Evolutionary conservation across 805 yeast species (phyloP).

Genomic region (Yarrowia sp.): DNA sequence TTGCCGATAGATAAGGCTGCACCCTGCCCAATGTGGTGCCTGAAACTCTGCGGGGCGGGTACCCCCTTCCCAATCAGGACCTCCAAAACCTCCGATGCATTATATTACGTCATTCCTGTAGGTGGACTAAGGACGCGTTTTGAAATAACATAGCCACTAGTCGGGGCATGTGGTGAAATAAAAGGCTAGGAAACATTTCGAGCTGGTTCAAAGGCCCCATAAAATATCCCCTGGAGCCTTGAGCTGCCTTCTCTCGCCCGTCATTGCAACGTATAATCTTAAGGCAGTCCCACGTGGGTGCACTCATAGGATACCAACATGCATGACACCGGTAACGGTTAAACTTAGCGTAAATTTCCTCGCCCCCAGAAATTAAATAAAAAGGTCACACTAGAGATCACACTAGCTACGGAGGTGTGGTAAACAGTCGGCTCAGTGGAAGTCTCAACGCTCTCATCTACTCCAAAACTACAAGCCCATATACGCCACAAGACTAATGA

Average conservation of each 20-base stretch:
- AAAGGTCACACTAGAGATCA: conserved; percentile 7
- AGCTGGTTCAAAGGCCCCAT: background rate
- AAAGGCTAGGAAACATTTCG: no score
- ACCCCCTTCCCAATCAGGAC: background rate
- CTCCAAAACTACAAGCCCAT: no score
- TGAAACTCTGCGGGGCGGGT: background rate
- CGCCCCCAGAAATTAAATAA: background rate
- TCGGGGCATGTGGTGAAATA: no score
- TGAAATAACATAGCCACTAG: background rate
- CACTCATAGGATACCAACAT: background rate
- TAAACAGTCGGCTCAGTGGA: background rate
- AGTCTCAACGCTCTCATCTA: no score
- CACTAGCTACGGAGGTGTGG: background rate
- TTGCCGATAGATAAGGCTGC: no score
- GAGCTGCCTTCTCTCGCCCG: background rate
- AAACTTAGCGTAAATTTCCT: background rate
- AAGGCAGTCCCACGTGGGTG: conserved; percentile 11
- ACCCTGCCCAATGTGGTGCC: background rate
- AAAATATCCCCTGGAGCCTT: no score
- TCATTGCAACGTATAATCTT: background rate
- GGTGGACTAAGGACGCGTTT: background rate
- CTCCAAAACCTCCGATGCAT: background rate
- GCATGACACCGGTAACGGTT: conserved; percentile 14
- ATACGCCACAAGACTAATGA: background rate
- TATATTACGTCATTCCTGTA: conserved; percentile 4